Evolutionary conservation across 257 asterid species (phyloP), one percentile per base, ranked within the genome.

Genomic region (Phtheirospermum japonicum): DNA sequence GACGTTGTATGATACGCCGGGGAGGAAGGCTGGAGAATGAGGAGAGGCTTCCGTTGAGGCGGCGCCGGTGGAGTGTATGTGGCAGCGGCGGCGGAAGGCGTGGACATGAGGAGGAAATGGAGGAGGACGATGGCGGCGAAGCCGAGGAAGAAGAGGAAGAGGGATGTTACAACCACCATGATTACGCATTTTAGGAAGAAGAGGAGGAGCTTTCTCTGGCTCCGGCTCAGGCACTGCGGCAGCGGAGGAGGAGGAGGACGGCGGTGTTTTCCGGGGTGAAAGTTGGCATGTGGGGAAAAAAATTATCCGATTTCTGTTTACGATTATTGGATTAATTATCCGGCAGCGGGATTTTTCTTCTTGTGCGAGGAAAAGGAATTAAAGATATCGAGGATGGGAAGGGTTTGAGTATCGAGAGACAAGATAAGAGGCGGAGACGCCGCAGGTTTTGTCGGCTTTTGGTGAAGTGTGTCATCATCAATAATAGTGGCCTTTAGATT

Each of bases 71-170:
- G 64, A 81, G 82, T 43, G 63, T 1, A 23, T 3, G 14, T 11
- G 48, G 71, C 78, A 65, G 54, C 77, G 88, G 64, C 88, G 86
- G 71, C 53, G 82, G 79, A 70, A 73, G 75, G 88, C 70, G 68
- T 71, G 59, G 91, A 80, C 67, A 80, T 63, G 66, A 91, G 63
- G 66, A 91, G 74, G 73, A 91, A 84, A 77, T 88, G 92, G 51
- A 86, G 68, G 82, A 91, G 78, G 65, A 91, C 71, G 50, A 88
- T 48, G 69, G 95, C 95, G 5, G 96, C 95, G 77, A 91, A 81
- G 28, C 98, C 95, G 9, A 88, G 75, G 77, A 91, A 85, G 79
- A 88, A 76, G 63, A 91, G 90, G 77, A 88, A 88, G 59, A 91
- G 80, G 63, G 87, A 79, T 19, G 83, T 78, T 0, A 83, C 63